A percentile compares a stretch with the other conserved stretches of the same genome.
These are phyloP conservation scores for Globisporangium cylindrosporum DNA, from an alignment of 352 stramenopile genomes.

Conservation along the genomic window DNA sequence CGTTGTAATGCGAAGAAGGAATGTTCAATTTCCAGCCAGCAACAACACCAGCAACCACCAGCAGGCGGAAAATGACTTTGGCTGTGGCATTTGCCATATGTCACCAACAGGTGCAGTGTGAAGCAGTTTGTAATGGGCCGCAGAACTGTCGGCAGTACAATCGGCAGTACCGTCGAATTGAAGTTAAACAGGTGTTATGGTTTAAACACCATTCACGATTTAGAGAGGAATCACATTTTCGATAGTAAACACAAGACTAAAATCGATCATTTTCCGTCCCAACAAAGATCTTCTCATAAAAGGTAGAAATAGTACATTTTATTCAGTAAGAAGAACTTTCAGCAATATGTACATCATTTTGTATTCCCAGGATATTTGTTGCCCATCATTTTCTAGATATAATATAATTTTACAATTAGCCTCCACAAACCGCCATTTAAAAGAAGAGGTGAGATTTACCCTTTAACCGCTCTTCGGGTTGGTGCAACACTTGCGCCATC, in stretches of 20 bases:
- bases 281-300: too few species aligned
- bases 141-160: background rate
- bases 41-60: background rate
- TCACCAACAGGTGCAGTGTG: slow-evolving; percentile 2
- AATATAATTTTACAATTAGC: too few species aligned
- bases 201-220: background rate
- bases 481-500: background rate
- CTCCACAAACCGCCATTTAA: background rate
- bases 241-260: background rate
- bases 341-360: too few species aligned
- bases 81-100: background rate
- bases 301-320: too few species aligned
- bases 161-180: background rate
- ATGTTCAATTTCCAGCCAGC: background rate
- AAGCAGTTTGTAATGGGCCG: slow-evolving; percentile 7
- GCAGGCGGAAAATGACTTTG: background rate
- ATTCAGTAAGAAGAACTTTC: too few species aligned
- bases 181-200: background rate
- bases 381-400: too few species aligned
- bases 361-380: too few species aligned
- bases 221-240: background rate
- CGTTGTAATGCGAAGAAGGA: background rate
- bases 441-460: background rate
- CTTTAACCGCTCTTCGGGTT: background rate
- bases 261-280: background rate